Conservation (phyloP, 2,329 filamentous ascomycete genomes). For the Pseudogymnoascus sp. region DNA sequence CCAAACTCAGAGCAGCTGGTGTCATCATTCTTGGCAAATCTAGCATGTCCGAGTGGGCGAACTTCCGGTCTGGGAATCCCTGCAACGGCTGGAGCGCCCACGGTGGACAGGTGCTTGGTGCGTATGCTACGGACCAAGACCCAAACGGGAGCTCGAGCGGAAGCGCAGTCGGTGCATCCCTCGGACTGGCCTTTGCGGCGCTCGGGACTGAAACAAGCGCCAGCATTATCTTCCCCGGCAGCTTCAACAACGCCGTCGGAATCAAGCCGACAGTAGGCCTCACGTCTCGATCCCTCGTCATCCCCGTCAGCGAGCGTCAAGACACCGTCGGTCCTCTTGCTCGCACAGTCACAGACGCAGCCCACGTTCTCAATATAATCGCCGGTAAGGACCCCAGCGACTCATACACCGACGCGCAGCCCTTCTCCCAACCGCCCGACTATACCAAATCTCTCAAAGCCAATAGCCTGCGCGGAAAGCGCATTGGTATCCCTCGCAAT, state of each 20-base stretch:
- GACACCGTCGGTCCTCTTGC: conserved; percentile 61
- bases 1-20: conserved; percentile 21
- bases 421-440: conserved; percentile 46
- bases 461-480: conserved; percentile 45
- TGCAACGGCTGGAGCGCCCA: conserved; percentile 59
- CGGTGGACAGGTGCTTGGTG: conserved; percentile 54
- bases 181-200: conserved; percentile 52
- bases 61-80: conserved; percentile 49
- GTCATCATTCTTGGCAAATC: conserved; percentile 30
- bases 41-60: conserved; percentile 48
- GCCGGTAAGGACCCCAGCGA: conserved; percentile 53
- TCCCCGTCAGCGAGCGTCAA: conserved; percentile 58
- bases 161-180: conserved; percentile 50
- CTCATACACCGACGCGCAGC: conserved; percentile 57
- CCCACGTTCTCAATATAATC: conserved; percentile 55
- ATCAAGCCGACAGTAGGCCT: conserved; percentile 61
- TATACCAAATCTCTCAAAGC: conserved; percentile 53
- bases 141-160: conserved; percentile 57
- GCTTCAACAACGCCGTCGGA: conserved; percentile 53
- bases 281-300: conserved; percentile 53
- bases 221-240: conserved; percentile 50
- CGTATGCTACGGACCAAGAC: conserved; percentile 55
- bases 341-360: conserved; percentile 58
- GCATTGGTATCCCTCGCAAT: conserved; percentile 59
- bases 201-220: conserved; percentile 60